These are phyloP conservation scores for Mollisia scopiformis DNA, from an alignment of 2,329 filamentous ascomycete species.

Conservation along the genomic window DNA sequence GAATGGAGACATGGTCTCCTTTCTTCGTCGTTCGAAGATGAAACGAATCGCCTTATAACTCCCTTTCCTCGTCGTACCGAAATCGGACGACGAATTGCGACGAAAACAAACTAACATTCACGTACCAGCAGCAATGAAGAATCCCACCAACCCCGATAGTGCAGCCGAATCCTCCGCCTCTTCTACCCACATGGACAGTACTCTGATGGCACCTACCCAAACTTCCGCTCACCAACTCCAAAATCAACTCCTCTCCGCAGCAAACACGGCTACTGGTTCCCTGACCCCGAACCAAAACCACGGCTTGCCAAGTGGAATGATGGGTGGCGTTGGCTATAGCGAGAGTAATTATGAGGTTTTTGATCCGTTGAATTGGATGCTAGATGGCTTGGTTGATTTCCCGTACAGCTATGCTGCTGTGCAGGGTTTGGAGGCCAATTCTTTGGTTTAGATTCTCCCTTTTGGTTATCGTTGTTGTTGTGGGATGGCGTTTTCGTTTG, in stretches of 20 bases:
- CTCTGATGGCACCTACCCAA: constrained; percentile 47
- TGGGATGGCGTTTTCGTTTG: no score
- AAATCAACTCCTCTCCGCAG: constrained; percentile 29
- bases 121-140: constrained; percentile 69
- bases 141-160: constrained; percentile 84
- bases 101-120: constrained; percentile 23
- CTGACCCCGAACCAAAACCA: constrained; percentile 28
- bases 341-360: constrained; percentile 84
- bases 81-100: no score
- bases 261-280: constrained; percentile 9
- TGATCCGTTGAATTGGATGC: constrained; percentile 90
- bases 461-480: not conserved
- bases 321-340: constrained; percentile 53
- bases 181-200: constrained; percentile 66
- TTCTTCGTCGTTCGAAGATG: no score
- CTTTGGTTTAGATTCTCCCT: constrained; percentile 1
- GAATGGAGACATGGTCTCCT: no score
- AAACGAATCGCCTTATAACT: no score
- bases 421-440: constrained; percentile 46
- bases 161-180: constrained; percentile 72
- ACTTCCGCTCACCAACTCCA: constrained; percentile 25
- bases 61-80: no score
- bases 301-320: constrained; percentile 30
- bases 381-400: constrained; percentile 83
- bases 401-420: constrained; percentile 68